Conservation (phyloP, 192 early-diverging fungal genomes). For the Coemansia asiatica region DNA sequence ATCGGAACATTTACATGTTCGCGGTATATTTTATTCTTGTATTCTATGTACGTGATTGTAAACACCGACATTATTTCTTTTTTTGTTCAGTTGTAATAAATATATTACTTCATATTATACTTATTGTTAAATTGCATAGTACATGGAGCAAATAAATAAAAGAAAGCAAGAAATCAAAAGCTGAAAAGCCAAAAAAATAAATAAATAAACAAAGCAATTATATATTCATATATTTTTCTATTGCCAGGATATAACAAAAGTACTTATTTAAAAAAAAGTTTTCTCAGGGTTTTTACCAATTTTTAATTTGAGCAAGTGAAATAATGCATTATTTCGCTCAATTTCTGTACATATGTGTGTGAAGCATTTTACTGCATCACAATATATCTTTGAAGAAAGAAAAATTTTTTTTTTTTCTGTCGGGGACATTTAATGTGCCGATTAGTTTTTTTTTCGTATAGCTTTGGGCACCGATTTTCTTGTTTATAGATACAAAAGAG, state of each 20-base stretch:
- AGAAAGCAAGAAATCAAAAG: background rate
- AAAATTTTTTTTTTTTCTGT: background rate
- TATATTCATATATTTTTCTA: background rate
- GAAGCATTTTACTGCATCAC: background rate
- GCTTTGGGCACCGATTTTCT: background rate
- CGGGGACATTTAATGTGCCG: background rate
- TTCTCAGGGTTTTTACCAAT: background rate
- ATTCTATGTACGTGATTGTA: background rate
- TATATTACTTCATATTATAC: background rate
- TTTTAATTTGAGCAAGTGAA: conserved; percentile 2
- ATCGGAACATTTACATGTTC: background rate
- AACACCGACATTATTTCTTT: background rate
- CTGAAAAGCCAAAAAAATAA: background rate
- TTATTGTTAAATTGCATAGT: background rate
- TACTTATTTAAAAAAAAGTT: background rate
- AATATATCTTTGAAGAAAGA: background rate
- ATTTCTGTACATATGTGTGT: conserved; percentile 6
- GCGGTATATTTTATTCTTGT: background rate
- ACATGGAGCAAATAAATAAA: background rate
- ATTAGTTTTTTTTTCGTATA: background rate
- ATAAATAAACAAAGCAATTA: background rate
- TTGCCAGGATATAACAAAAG: background rate
- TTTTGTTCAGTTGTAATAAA: background rate
- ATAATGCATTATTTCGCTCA: conserved; percentile 2
- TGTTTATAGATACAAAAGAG: background rate